A percentile compares a stretch with the other conserved stretches of the same genome.
These are phyloP conservation scores for Lipomyces mesembrius DNA, from an alignment of 805 yeast species.

Conservation along the genomic window DNA sequence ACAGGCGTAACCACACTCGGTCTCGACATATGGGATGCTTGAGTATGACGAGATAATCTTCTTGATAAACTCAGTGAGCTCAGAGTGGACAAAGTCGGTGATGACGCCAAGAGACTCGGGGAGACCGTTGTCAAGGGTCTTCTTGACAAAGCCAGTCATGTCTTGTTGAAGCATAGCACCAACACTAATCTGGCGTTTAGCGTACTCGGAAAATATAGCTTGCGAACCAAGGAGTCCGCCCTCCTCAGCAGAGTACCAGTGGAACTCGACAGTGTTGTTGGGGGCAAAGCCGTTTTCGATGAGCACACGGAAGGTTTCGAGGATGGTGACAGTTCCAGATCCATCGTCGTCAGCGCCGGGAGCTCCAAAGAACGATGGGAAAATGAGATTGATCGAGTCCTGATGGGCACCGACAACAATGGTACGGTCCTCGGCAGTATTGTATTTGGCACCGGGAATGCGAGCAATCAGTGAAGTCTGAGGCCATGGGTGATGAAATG, in stretches of 20 bases:
- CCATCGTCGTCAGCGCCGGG: conserved; percentile 98
- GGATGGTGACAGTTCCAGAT: conserved; percentile 77
- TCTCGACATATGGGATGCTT: conserved; percentile 69
- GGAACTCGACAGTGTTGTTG: conserved; percentile 82
- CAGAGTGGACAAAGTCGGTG: conserved; percentile 64
- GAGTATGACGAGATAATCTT: conserved; percentile 65
- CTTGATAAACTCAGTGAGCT: conserved; percentile 65
- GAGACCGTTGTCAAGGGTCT: conserved; percentile 54
- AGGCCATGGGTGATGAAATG: conserved; percentile 72
- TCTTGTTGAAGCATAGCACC: conserved; percentile 91
- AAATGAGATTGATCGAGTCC: conserved; percentile 76
- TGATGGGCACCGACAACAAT: conserved; percentile 89
- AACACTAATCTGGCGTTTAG: conserved; percentile 55
- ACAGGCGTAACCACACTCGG: conserved; percentile 89
- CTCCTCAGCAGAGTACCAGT: conserved; percentile 95
- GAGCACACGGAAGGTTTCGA: conserved; percentile 74
- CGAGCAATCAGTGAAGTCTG: conserved; percentile 77
- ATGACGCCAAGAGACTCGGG: conserved; percentile 80
- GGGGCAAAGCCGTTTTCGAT: conserved; percentile 56
- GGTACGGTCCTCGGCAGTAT: conserved; percentile 49
- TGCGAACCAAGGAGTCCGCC: conserved; percentile 86
- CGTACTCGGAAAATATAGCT: conserved; percentile 68
- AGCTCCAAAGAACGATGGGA: conserved; percentile 70
- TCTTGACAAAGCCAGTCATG: conserved; percentile 81
- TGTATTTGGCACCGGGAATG: conserved; percentile 55